phyloP scores from a whole-genome alignment of 1,139 yeast species.

The Hemisphaericaspora xylanilytica region DNA sequence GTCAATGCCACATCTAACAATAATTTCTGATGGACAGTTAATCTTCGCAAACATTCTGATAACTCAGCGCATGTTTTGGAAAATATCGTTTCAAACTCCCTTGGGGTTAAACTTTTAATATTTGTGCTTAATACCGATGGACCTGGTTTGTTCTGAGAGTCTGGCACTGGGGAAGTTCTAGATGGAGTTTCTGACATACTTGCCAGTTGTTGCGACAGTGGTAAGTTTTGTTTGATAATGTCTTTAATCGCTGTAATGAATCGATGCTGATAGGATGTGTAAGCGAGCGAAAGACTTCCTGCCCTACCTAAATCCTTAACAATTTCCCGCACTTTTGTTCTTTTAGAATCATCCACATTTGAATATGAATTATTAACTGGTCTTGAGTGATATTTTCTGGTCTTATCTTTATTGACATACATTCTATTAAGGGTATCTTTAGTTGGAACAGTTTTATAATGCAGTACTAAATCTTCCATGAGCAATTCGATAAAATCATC shows the following conservation, averaged over 20 bases:
- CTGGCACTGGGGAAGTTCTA: conserved; percentile 31
- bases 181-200: conserved; percentile 29
- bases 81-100: conserved; percentile 74
- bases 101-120: conserved; percentile 63
- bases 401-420: conserved; percentile 26
- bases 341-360: conserved; percentile 32
- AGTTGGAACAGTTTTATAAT: conserved; percentile 49
- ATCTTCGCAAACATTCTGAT: conserved; percentile 69
- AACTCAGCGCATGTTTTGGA: conserved; percentile 58
- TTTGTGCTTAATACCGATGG: conserved; percentile 40
- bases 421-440: conserved; percentile 55
- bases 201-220: conserved; percentile 25
- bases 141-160: conserved; percentile 15
- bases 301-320: conserved; percentile 60
- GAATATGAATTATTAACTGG: conserved; percentile 30
- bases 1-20: conserved; percentile 72
- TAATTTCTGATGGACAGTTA: conserved; percentile 76
- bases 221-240: conserved; percentile 65
- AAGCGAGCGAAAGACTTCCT: conserved; percentile 63
- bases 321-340: conserved; percentile 40
- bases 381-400: conserved; percentile 19
- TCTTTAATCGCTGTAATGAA: conserved; percentile 69
- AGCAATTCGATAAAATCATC: conserved; percentile 54
- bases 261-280: conserved; percentile 63
- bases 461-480: conserved; percentile 57